A percentile compares a stretch with the other conserved stretches of the same genome.
Conservation (phyloP, 306 rosid species). For the Ammopiptanthus mongolicus region DNA sequence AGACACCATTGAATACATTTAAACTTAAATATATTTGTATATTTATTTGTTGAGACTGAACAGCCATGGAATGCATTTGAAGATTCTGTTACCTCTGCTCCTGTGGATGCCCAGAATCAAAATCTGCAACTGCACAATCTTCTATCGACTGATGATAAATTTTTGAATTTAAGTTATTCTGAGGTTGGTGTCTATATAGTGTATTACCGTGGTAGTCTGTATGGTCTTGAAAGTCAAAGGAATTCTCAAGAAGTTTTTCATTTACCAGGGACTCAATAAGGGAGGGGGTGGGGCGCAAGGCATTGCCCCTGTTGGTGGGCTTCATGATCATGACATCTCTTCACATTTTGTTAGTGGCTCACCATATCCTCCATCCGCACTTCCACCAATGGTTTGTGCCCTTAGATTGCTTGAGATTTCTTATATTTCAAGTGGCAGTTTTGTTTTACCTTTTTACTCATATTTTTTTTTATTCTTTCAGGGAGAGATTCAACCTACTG, state of each 20-base stretch:
- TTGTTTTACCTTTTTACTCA: not conserved
- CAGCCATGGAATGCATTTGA: conserved; percentile 76
- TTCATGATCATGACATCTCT: conserved; percentile 19
- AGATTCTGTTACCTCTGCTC: conserved; percentile 38
- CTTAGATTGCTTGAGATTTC: conserved; percentile 22
- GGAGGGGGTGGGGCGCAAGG: conserved; percentile 33
- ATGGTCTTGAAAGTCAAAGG: not conserved
- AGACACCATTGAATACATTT: conserved; percentile 8
- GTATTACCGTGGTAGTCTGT: not conserved
- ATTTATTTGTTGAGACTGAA: conserved; percentile 30
- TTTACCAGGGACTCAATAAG: conserved; percentile 31
- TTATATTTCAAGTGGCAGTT: not conserved
- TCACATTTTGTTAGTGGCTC: conserved; percentile 30
- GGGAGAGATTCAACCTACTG: conserved; percentile 42
- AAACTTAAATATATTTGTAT: conserved; percentile 26
- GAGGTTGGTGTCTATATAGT: conserved; percentile 44
- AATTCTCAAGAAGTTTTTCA: conserved; percentile 1
- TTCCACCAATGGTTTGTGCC: conserved; percentile 43
- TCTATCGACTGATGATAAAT: conserved; percentile 33
- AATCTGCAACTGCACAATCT: conserved; percentile 29
- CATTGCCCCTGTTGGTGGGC: conserved; percentile 18
- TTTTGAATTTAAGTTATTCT: conserved; percentile 31
- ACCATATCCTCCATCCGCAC: conserved; percentile 19
- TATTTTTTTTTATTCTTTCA: conserved; percentile 28
- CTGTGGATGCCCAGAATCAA: conserved; percentile 32